Base-by-base conservation (phyloP, 495 filamentous ascomycete species). In the Neurospora africana region DNA sequence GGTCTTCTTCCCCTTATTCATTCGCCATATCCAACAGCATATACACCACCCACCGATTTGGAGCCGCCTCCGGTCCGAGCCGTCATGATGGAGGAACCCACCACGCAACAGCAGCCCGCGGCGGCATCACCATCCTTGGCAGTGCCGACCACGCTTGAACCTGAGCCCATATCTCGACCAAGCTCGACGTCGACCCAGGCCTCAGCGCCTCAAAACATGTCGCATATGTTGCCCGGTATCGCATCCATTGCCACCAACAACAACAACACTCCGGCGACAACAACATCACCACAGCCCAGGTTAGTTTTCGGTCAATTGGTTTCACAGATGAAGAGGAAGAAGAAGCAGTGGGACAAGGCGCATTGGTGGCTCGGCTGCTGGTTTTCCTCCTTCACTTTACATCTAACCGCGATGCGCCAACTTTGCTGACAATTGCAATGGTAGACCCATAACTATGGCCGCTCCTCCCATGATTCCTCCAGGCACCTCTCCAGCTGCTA, bases 271-370 rank as follows among this genome's bases (percentile, higher is more conserved):
- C 53, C 53, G 27, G 23, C 88, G 35, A 83, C 86, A 69, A 85
- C 87, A 40, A 81, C 75, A 73, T 88, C 89, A 75, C 88, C 88
- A 70, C 91, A 90, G 81, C 78, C 87, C 76, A 89, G 91, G 91
- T 94, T 71, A 82, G 83, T 84, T 21, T 21, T 17, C 23, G 10
- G 53, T 65, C 53, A 65, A 65, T 65, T 61, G 53, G 53, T 7
- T 17, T 61, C 47, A 27, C 23, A 61, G 23, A 15, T 15, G 23
- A 1, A 8, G 47, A 61, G 5, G 47, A 30, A 61, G 47, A 30
- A 61, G 13, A 5, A 21, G 23, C 27, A 19, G 15, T 17, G 53
- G 53, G 33, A 33, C 23, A 19, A 19, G 27, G 53, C 53, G 53
- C 13, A 61, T 30, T 61, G 53, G 27, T 61, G 27, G 5, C 0